Percentiles rank a stretch among this genome's conserved stretches.
These are phyloP conservation scores for Lentinula lateritia DNA, from an alignment of 768 basidiomycete species.

Conservation along the genomic window DNA sequence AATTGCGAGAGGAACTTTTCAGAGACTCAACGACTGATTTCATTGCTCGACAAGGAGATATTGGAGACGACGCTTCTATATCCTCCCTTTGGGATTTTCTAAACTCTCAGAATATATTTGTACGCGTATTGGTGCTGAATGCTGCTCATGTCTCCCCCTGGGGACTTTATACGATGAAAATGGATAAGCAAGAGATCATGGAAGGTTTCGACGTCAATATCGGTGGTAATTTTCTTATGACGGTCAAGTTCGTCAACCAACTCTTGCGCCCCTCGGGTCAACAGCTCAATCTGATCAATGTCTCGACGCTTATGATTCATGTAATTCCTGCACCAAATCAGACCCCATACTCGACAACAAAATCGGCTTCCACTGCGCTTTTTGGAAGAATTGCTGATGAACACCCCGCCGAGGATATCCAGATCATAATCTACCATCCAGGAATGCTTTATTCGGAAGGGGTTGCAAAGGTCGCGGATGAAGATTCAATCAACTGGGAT, in stretches of 20 bases:
- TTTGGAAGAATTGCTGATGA: not conserved
- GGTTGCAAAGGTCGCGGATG: not conserved
- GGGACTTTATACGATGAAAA: not conserved
- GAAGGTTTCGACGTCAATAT: not conserved
- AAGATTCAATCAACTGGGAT: not conserved
- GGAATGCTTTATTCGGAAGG: not conserved
- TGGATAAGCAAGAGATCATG: not conserved
- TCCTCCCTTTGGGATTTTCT: not conserved
- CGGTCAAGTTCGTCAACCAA: not conserved
- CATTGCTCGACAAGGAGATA: conserved; percentile 1
- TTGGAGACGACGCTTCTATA: not conserved
- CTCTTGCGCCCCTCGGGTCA: not conserved
- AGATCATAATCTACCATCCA: not conserved
- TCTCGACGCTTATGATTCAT: not conserved
- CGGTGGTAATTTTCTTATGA: not conserved
- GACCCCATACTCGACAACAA: not conserved
- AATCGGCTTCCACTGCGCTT: not conserved
- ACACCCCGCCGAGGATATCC: not conserved
- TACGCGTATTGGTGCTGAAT: not conserved
- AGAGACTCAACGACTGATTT: not conserved
- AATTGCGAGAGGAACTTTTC: not conserved
- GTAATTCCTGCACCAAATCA: not conserved
- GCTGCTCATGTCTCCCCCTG: not conserved
- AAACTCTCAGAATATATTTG: not conserved
- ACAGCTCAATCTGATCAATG: not conserved